These are phyloP conservation scores for Colletotrichum echinochloae DNA, from an alignment of 2,329 filamentous ascomycete species.

Conservation along the genomic window DNA sequence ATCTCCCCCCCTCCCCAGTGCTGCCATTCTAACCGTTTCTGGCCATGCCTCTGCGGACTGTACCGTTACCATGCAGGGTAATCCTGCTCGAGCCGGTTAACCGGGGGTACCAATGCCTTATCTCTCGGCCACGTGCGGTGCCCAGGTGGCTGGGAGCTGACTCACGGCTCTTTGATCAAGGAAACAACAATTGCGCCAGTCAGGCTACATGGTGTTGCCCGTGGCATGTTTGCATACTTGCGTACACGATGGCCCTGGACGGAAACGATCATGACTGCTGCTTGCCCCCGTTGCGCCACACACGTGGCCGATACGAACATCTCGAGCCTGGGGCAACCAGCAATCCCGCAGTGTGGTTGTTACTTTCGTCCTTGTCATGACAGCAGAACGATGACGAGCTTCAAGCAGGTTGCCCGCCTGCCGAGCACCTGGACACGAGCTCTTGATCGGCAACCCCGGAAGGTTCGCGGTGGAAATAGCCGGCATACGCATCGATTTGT, in stretches of 20 bases:
- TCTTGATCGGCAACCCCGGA: neutral
- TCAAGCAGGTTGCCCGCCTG: neutral
- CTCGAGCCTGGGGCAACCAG: neutral
- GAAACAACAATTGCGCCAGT: neutral
- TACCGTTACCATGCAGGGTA: slow-evolving; percentile 4
- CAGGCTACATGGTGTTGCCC: slow-evolving; percentile 1
- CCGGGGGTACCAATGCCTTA: neutral
- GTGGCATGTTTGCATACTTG: neutral
- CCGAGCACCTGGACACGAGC: neutral
- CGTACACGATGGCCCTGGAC: slow-evolving; percentile 1
- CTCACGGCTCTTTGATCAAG: neutral
- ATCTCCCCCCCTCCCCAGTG: neutral
- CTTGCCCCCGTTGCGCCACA: neutral
- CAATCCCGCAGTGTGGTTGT: neutral
- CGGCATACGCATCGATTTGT: neutral
- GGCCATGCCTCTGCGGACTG: neutral
- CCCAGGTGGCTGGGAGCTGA: slow-evolving; percentile 3
- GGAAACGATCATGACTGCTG: neutral
- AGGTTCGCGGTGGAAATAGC: neutral
- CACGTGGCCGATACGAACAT: neutral
- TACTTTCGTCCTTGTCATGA: neutral
- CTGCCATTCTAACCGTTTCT: neutral
- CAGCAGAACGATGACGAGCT: neutral
- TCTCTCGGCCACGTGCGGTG: neutral
- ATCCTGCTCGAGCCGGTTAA: neutral